Conservation (phyloP, 352 stramenopile genomes). For the Aphanomyces astaci region DNA sequence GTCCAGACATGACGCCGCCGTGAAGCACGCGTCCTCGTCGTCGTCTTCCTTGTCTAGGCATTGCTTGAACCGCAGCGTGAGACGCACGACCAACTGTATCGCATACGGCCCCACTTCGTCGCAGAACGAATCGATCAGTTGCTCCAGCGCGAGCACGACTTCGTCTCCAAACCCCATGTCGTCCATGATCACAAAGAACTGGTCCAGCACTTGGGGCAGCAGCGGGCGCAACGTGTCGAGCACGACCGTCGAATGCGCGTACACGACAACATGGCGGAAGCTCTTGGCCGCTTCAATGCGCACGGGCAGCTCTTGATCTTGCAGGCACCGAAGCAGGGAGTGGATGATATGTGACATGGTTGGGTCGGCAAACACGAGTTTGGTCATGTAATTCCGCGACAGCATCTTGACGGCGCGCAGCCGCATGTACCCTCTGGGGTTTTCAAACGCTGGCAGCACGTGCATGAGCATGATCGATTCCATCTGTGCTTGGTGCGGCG, state of each 20-base stretch:
- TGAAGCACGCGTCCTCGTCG: slow-evolving; percentile 81
- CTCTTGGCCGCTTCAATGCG: slow-evolving; percentile 70
- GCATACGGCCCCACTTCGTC: slow-evolving; percentile 75
- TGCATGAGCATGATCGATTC: slow-evolving; percentile 66
- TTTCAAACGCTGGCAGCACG: slow-evolving; percentile 81
- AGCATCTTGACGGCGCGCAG: slow-evolving; percentile 81
- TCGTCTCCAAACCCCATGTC: slow-evolving; percentile 66
- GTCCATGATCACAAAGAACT: slow-evolving; percentile 89
- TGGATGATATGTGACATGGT: slow-evolving; percentile 14
- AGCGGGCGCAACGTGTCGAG: slow-evolving; percentile 47
- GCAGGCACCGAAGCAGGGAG: slow-evolving; percentile 28
- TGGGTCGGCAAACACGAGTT: slow-evolving; percentile 17
- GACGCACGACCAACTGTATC: slow-evolving; percentile 57
- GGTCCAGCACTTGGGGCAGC: slow-evolving; percentile 74
- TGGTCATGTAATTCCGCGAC: slow-evolving; percentile 23
- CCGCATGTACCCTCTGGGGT: slow-evolving; percentile 61
- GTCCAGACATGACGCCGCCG: slow-evolving; percentile 38
- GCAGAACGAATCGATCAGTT: slow-evolving; percentile 83
- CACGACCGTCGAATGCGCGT: slow-evolving; percentile 15
- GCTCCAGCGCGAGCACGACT: slow-evolving; percentile 55
- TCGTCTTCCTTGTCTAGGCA: slow-evolving; percentile 68
- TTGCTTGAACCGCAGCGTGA: slow-evolving; percentile 62
- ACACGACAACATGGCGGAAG: slow-evolving; percentile 26
- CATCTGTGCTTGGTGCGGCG: slow-evolving; percentile 58
- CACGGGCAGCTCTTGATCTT: slow-evolving; percentile 73